Base-by-base conservation (phyloP, 2,329 filamentous ascomycete species). In the Ophiostoma angusticollis region DNA sequence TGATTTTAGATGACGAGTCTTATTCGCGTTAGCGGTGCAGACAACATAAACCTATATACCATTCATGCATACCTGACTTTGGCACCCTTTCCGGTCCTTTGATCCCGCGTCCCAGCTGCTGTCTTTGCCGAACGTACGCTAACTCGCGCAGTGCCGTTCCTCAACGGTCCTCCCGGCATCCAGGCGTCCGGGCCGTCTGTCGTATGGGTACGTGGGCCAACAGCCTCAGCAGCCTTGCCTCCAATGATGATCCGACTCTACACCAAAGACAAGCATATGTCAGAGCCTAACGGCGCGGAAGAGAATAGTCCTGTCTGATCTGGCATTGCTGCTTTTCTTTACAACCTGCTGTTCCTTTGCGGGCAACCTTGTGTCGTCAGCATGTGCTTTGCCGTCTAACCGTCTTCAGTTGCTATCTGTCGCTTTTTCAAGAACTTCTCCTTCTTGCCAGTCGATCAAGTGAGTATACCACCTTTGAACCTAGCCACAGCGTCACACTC, bases 211-310 rank as follows among this genome's bases (percentile, higher is more conserved):
- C 29, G 29, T 31, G n/a, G 29, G 13, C 23, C 18, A 3, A 23
- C 27, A 13, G n/a, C n/a, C n/a, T n/a, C 33, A 40, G 18, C 32
- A 37, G 36, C 40, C 18, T 37, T 47, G 44, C 46, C 45, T 61
- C 52, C 54, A 52, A 76, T 91, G 84, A 91, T 91, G 84, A 91
- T 72, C 60, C 69, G 74, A 85, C 80, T 69, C 67, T 70, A 72
- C n/a, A n/a, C 68, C 61, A 64, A 77, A 75, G 84, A 93, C 85
- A 93, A 93, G 84, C 84, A 93, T 93, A 93, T 93, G 84, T 93
- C 85, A 72, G 79, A 93, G 85, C 76, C 70, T 65, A 47, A 58
- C 58, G 58, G 66, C 65, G 45, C 54, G 55, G 61, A 69, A 57
- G 70, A 74, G 51, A 62, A 47, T 39, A 53, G 60, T 65, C 57